phyloP scores from a whole-genome alignment of 441 rosid species.

The Geranium incanum region DNA sequence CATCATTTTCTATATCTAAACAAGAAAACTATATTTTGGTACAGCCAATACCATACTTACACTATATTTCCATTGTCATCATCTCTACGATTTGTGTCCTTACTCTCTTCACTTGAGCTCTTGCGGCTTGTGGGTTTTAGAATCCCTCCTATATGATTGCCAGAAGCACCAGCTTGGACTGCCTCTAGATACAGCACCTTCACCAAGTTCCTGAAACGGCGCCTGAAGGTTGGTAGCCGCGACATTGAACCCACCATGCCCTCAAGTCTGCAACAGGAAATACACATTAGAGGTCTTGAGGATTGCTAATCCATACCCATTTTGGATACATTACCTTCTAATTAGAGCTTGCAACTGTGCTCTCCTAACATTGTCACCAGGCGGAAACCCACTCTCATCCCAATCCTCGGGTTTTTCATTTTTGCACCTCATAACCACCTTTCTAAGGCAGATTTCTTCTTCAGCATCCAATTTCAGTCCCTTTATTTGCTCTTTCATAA shows the following conservation, averaged over 20 bases:
- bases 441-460: constrained; percentile 54
- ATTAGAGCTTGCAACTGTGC: constrained; percentile 82
- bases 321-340: constrained; percentile 41
- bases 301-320: background rate
- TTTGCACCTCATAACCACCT: constrained; percentile 38
- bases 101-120: constrained; percentile 5
- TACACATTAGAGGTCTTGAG: background rate
- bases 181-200: constrained; percentile 54
- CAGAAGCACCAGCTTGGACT: constrained; percentile 38
- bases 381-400: constrained; percentile 53
- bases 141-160: constrained; percentile 36
- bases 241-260: constrained; percentile 74
- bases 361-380: constrained; percentile 46
- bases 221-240: constrained; percentile 61
- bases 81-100: constrained; percentile 16
- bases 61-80: constrained; percentile 15
- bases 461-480: constrained; percentile 41
- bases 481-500: constrained; percentile 75
- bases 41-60: constrained; percentile 7
- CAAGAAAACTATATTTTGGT: background rate
- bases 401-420: constrained; percentile 61
- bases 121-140: constrained; percentile 19
- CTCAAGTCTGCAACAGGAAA: constrained; percentile 39
- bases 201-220: constrained; percentile 57
- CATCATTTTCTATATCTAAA: background rate